Conservation (phyloP, 2,329 filamentous ascomycete species). For the Fusarium succisae region DNA sequence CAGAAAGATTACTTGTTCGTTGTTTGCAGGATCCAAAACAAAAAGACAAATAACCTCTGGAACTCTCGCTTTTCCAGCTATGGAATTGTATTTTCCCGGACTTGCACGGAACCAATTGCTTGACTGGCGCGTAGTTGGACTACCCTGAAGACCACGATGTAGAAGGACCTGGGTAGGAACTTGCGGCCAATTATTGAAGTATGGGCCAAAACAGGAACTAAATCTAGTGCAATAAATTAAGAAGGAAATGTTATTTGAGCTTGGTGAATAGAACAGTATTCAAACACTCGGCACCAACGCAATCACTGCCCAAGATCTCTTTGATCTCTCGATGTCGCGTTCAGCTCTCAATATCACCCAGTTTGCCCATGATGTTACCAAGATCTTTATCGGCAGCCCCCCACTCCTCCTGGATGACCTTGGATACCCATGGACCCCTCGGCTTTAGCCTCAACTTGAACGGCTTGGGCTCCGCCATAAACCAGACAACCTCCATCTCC, state of each 20-base stretch:
- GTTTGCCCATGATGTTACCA: background rate
- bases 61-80: too few species aligned
- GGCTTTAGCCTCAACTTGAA: background rate
- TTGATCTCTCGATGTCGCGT: rapidly evolving
- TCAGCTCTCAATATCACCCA: background rate
- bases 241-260: background rate
- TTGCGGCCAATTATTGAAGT: too few species aligned
- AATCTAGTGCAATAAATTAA: too few species aligned
- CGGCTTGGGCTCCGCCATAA: background rate
- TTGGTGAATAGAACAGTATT: background rate
- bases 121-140: too few species aligned
- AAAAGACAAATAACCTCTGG: too few species aligned
- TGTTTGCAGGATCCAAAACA: too few species aligned
- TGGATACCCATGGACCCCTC: background rate
- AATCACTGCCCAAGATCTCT: rapidly evolving
- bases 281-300: background rate
- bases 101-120: too few species aligned
- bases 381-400: background rate
- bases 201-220: too few species aligned
- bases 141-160: too few species aligned
- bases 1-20: too few species aligned
- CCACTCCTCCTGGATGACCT: background rate
- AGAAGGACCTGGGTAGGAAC: too few species aligned
- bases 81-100: too few species aligned
- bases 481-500: background rate